Evolutionary conservation across 176 grass and related monocot genomes (phyloP).

Genomic region (Carex kokanica): DNA sequence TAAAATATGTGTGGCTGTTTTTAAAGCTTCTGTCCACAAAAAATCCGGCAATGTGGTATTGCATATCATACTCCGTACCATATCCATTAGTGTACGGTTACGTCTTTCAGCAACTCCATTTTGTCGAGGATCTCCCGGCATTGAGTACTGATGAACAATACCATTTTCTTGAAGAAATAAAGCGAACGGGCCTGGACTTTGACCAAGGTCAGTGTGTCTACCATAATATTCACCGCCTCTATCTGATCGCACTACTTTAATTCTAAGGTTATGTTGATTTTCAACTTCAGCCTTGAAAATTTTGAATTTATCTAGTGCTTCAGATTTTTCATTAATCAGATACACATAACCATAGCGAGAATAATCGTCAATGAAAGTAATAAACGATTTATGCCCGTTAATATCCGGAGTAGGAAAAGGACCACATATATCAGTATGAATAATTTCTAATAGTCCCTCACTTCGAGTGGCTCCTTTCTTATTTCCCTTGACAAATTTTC

Average conservation of each 20-base stretch:
- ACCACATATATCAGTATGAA: neutral
- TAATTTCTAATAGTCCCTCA: neutral
- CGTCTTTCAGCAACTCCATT: conserved; percentile 2
- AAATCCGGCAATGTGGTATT: neutral
- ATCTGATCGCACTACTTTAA: conserved; percentile 11
- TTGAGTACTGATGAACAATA: conserved; percentile 23
- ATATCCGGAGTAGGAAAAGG: no score
- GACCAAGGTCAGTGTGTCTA: neutral
- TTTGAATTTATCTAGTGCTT: no score
- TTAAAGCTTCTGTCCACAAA: conserved; percentile 18
- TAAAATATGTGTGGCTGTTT: neutral
- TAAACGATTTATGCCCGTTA: neutral
- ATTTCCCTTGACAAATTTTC: neutral
- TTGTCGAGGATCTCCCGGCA: neutral
- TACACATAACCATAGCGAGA: conserved; percentile 9
- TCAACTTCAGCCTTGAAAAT: neutral
- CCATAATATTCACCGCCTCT: conserved; percentile 13
- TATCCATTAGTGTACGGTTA: conserved; percentile 12
- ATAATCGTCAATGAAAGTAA: conserved; percentile 7
- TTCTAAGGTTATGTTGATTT: neutral
- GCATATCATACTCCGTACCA: conserved; percentile 11
- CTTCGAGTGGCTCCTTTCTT: conserved; percentile 9
- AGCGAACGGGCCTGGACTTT: neutral
- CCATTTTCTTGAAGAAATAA: conserved; percentile 7
- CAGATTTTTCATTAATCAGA: no score